These are phyloP conservation scores for Xerocomellus intermedius DNA, from an alignment of 768 basidiomycete species.

Conservation along the genomic window DNA sequence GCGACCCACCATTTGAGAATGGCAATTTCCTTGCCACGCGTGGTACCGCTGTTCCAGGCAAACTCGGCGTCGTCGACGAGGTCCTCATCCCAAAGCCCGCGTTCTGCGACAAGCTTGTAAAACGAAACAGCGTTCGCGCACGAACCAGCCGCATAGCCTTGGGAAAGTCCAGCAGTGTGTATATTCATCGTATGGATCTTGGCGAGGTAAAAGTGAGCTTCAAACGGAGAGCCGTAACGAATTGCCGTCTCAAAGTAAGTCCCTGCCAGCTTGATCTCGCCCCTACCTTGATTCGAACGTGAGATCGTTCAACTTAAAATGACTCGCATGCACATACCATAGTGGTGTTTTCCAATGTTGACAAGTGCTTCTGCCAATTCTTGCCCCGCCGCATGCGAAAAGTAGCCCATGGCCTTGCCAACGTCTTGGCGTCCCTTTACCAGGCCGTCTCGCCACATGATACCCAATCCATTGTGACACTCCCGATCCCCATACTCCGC, in stretches of 20 bases:
- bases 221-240: conserved; percentile 86
- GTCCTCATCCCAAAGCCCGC: conserved; percentile 85
- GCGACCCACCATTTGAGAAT: conserved; percentile 95
- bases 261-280: conserved; percentile 64
- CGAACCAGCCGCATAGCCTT: conserved; percentile 59
- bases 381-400: conserved; percentile 76
- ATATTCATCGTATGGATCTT: conserved; percentile 68
- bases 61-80: conserved; percentile 77
- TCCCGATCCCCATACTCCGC: conserved; percentile 80
- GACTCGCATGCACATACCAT: conserved; percentile 38
- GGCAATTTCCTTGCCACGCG: conserved; percentile 75
- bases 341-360: conserved; percentile 82
- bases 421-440: conserved; percentile 65
- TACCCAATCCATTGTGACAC: conserved; percentile 85
- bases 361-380: conserved; percentile 93
- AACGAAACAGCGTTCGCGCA: conserved; percentile 92
- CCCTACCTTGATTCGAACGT: conserved; percentile 48
- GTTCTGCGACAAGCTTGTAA: conserved; percentile 89
- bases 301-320: neutral
- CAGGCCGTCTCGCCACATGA: conserved; percentile 90
- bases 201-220: conserved; percentile 93
- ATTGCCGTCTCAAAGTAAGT: conserved; percentile 83
- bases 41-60: conserved; percentile 67
- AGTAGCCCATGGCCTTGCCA: conserved; percentile 62
- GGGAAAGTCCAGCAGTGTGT: conserved; percentile 40